These are phyloP conservation scores for Blastocystis hominis DNA, from an alignment of 352 stramenopile species.

Conservation along the genomic window DNA sequence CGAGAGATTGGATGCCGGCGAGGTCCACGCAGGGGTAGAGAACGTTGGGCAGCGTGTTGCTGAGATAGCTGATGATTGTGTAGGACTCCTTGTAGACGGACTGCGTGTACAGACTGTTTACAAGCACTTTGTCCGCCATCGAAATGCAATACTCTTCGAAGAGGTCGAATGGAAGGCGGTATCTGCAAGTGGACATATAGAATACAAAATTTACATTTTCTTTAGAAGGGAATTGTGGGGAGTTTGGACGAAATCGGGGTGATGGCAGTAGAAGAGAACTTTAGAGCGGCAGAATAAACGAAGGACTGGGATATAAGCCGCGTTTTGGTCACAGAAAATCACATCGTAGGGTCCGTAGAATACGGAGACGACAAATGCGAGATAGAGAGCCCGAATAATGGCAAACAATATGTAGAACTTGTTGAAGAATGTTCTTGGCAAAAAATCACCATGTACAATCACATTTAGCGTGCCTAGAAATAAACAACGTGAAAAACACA, in stretches of 20 bases:
- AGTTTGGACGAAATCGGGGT: constrained; percentile 87
- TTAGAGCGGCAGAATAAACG: constrained; percentile 31
- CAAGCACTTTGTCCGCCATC: constrained; percentile 81
- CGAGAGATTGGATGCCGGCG: background rate
- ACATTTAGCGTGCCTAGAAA: constrained; percentile 64
- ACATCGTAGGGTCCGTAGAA: constrained; percentile 58
- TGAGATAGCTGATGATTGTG: constrained; percentile 64
- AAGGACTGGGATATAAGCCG: constrained; percentile 64
- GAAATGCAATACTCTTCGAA: constrained; percentile 82
- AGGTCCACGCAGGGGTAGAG: constrained; percentile 80
- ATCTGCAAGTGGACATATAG: constrained; percentile 70
- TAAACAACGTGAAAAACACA: constrained; percentile 65
- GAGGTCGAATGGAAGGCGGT: constrained; percentile 79
- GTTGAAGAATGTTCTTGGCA: constrained; percentile 78
- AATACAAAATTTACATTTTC: constrained; percentile 63
- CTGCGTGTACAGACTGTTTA: constrained; percentile 89
- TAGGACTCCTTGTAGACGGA: constrained; percentile 79
- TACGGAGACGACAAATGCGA: constrained; percentile 66
- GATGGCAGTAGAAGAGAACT: constrained; percentile 97
- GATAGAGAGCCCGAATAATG: constrained; percentile 80
- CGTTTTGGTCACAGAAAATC: constrained; percentile 63
- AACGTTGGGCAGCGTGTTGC: constrained; percentile 68
- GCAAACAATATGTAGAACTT: constrained; percentile 82
- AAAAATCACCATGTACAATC: constrained; percentile 79
- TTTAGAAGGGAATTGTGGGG: constrained; percentile 63